These are phyloP conservation scores for Cystofilobasidium bisporidii DNA, from an alignment of 768 basidiomycete genomes.

Conservation along the genomic window DNA sequence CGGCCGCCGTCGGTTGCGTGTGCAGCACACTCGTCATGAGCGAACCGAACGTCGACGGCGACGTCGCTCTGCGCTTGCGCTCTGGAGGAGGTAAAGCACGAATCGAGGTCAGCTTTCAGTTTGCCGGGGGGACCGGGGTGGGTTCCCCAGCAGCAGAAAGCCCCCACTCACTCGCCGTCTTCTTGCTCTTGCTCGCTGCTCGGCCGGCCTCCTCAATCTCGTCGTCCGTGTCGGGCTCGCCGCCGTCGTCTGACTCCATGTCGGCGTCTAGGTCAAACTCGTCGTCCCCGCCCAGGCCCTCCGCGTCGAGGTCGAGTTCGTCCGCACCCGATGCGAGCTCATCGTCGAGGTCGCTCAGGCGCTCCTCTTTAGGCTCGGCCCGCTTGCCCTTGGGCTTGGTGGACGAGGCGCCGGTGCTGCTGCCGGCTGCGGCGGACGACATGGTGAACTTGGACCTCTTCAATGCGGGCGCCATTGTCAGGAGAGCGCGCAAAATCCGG, in stretches of 20 bases:
- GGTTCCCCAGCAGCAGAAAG: neutral
- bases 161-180: conserved; percentile 34
- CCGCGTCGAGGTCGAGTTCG: conserved; percentile 34
- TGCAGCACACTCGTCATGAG: conserved; percentile 39
- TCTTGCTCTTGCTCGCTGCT: conserved; percentile 32
- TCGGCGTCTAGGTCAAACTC: conserved; percentile 33
- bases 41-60: conserved; percentile 38
- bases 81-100: conserved; percentile 30
- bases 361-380: conserved; percentile 12
- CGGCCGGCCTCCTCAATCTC: conserved; percentile 37
- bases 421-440: conserved; percentile 5
- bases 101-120: no score
- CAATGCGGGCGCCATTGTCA: conserved; percentile 14
- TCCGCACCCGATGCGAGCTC: conserved; percentile 10
- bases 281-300: conserved; percentile 29
- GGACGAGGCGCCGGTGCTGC: neutral
- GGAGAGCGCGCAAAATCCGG: no score
- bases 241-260: conserved; percentile 33
- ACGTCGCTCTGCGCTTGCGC: conserved; percentile 38
- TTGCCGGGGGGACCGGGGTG: no score
- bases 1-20: conserved; percentile 29
- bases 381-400: conserved; percentile 7
- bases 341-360: conserved; percentile 20
- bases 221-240: conserved; percentile 37
- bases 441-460: conserved; percentile 28